Evolutionary conservation across 2,329 filamentous ascomycete genomes (phyloP).

Genomic region (Annulohypoxylon truncatum): DNA sequence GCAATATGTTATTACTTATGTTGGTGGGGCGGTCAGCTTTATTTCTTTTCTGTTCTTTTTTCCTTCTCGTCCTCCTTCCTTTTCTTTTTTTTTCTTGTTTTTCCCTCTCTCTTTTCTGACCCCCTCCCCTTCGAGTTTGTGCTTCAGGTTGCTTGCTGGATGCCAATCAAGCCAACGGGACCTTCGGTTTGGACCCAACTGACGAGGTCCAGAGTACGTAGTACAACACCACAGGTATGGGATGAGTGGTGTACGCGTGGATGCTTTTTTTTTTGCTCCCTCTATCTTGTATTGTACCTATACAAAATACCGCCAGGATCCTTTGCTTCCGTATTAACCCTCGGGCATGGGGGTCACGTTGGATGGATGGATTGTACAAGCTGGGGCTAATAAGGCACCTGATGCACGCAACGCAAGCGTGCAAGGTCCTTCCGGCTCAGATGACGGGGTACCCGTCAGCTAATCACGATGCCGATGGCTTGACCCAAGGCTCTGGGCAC

Average conservation of each 20-base stretch:
- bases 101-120: conserved; percentile 4
- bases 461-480: conserved; percentile 47
- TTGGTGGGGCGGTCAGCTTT: conserved; percentile 40
- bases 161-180: conserved; percentile 35
- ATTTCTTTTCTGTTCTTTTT: conserved; percentile 24
- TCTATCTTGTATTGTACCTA: conserved; percentile 28
- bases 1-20: conserved; percentile 32
- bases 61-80: conserved; percentile 2
- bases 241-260: conserved; percentile 30
- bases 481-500: conserved; percentile 48
- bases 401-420: conserved; percentile 49
- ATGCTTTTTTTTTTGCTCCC: conserved; percentile 24
- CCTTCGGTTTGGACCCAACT: conserved; percentile 35
- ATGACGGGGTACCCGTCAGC: conserved; percentile 45
- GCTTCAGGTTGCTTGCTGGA: conserved; percentile 36
- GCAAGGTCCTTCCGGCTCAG: conserved; percentile 47
- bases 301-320: conserved; percentile 32
- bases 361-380: conserved; percentile 45
- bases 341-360: conserved; percentile 41
- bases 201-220: conserved; percentile 33
- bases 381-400: conserved; percentile 46
- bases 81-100: conserved; percentile 7
- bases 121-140: conserved; percentile 33
- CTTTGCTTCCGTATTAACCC: conserved; percentile 37
- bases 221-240: conserved; percentile 36